phyloP scores from a whole-genome alignment of 2,329 filamentous ascomycete genomes.

The Penicillium sp. region DNA sequence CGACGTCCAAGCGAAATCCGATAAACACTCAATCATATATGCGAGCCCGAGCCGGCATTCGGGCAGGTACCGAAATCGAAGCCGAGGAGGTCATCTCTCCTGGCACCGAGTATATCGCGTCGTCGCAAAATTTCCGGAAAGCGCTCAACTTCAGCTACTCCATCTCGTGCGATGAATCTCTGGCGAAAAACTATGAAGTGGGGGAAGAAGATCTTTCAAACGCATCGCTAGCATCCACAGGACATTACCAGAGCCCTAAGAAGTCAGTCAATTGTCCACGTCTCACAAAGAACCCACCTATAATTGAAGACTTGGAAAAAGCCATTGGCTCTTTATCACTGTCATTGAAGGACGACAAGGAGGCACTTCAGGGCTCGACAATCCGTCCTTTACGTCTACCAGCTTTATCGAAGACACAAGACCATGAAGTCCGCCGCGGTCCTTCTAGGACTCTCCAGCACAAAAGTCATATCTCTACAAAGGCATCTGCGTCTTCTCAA shows the following conservation, averaged over 20 bases:
- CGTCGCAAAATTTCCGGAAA: not conserved
- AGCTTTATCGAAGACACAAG: not conserved
- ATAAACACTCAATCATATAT: constrained; percentile 8
- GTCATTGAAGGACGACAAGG: constrained; percentile 3
- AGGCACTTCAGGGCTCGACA: not conserved
- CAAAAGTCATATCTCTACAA: not conserved
- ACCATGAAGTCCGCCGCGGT: not conserved
- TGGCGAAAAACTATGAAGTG: not conserved
- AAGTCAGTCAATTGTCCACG: not conserved
- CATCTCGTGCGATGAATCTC: constrained; percentile 4
- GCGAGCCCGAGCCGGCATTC: constrained; percentile 8
- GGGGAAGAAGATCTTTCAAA: not conserved
- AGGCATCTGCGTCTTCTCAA: not conserved
- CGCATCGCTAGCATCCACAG: not conserved
- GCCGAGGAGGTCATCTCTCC: constrained; percentile 10
- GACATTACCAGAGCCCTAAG: not conserved
- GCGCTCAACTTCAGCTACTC: constrained; percentile 26
- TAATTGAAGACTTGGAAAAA: constrained; percentile 19
- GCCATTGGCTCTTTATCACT: constrained; percentile 22
- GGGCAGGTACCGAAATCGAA: constrained; percentile 7
- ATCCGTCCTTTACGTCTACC: not conserved
- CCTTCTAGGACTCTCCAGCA: not conserved
- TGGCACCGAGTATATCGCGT: constrained; percentile 1
- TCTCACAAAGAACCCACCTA: not conserved
- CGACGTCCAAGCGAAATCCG: constrained; percentile 23